Percentiles rank a stretch among this genome's conserved stretches.
Conservation (phyloP, 139 green algal species). For the Volvox reticuliferus region DNA sequence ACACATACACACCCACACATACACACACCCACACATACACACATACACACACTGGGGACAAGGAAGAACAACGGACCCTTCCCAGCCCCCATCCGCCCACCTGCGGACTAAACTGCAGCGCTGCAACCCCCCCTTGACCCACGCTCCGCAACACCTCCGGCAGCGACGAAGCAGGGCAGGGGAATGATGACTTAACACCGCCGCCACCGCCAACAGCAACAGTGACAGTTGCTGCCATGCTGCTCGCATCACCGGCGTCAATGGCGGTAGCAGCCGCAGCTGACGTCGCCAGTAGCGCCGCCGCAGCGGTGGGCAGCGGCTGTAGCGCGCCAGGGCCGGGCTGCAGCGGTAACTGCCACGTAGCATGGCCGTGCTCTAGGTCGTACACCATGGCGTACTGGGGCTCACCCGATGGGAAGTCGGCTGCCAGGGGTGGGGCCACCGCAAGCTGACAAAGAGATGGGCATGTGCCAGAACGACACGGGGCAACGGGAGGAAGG, state of each 20-base stretch:
- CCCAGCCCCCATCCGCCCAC: neutral
- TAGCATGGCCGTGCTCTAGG: constrained; percentile 23
- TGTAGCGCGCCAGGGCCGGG: constrained; percentile 25
- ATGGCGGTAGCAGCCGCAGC: neutral
- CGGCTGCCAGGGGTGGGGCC: neutral
- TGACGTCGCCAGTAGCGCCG: neutral
- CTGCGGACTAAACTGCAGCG: constrained; percentile 41
- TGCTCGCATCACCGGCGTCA: too few relatives aligned
- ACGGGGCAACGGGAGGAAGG: too few relatives aligned
- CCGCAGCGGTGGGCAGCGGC: neutral
- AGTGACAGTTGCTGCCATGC: neutral
- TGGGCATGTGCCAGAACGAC: neutral
- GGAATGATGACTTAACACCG: neutral
- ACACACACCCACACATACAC: too few relatives aligned
- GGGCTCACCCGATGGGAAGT: neutral
- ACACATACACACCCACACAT: too few relatives aligned
- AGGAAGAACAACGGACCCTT: neutral
- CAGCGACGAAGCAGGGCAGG: too few relatives aligned
- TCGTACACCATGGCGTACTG: constrained; percentile 39
- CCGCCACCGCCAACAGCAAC: neutral
- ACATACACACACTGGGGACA: too few relatives aligned
- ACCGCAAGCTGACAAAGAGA: neutral
- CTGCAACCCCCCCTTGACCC: neutral
- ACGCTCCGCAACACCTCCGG: neutral
- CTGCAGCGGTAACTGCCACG: constrained; percentile 40